Evolutionary conservation across 331 rosid genomes (phyloP).

Genomic region (Stylosanthes scabra): DNA sequence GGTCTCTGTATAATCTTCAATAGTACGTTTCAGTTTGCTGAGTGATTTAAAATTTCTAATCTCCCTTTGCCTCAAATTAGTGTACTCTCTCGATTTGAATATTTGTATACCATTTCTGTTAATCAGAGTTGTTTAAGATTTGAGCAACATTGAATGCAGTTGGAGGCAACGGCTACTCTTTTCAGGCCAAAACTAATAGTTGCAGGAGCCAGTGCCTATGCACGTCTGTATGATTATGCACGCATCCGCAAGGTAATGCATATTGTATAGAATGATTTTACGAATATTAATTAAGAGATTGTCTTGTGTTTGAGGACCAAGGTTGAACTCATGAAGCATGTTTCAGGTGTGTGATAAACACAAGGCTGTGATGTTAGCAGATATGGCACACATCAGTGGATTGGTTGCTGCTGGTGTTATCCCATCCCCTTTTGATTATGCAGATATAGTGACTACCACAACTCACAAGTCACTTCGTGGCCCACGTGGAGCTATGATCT

Average conservation of each 20-base stretch:
- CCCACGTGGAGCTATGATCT: conserved; percentile 99
- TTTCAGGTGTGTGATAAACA: conserved; percentile 91
- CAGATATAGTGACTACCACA: conserved; percentile 95
- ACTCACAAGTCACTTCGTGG: conserved; percentile 99
- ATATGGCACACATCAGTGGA: conserved; percentile 99
- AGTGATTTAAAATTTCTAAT: conserved; percentile 1
- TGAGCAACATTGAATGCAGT: conserved; percentile 54
- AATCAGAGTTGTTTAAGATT: conserved; percentile 30
- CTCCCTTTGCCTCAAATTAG: conserved; percentile 8
- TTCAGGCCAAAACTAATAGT: conserved; percentile 94
- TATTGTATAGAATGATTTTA: conserved; percentile 16
- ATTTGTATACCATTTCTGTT: conserved; percentile 1
- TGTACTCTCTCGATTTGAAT: background rate
- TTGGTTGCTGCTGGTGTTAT: conserved; percentile 95
- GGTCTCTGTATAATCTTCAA: conserved; percentile 7
- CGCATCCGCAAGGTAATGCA: conserved; percentile 83
- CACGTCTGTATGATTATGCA: conserved; percentile 89
- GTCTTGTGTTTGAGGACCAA: conserved; percentile 29
- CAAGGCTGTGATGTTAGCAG: conserved; percentile 91
- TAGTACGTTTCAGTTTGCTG: background rate
- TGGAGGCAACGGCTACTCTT: conserved; percentile 79
- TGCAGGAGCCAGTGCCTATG: conserved; percentile 98
- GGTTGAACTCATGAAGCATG: conserved; percentile 38
- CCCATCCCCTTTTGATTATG: conserved; percentile 97
- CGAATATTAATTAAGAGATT: background rate